Evolutionary conservation across 2,329 filamentous ascomycete species (phyloP), one percentile per base, ranked within the genome.

Genomic region (Ciborinia camelliae): DNA sequence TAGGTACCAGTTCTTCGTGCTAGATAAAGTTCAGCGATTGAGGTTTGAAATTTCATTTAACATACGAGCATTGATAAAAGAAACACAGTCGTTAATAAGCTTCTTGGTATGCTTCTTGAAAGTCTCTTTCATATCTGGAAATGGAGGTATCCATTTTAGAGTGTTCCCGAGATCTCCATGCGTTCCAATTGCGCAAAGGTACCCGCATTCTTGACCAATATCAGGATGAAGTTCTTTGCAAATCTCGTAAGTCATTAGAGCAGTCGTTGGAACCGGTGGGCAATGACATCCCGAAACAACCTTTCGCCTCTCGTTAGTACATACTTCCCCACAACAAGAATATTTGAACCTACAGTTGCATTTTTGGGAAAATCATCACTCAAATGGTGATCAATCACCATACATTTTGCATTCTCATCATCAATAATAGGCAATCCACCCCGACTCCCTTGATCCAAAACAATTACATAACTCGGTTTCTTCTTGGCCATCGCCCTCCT

Each of bases 371-470:
- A 89, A 51, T 85, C 82, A 10, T 81, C 78, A 4, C 66, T 84
- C 3, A 73, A 79, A 71, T 90, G 88, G 66, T 90, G 87, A 70
- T 90, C 87, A 65, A 90, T 86, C 15, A 90, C 76, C 4, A 90
- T 75, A 2, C 80, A 81, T 58, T 78, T 81, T 14, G 71, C 68
- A 57, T 84, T 80, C 0, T 78, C 73, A 1, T 70, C 68, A 43
- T 84, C 79, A 28, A 86, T 79, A 14, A 90, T 74, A 1, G 85
- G 81, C 5, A 81, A 80, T 0, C 80, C 81, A 51, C 77, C 78
- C 20, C 83, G 79, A 48, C 86, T 87, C 18, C 87, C 87, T 73
- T 90, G 87, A 68, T 89, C 87, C 4, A 90, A 78, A 1, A 89
- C 80, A 72, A 90, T 86, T 62, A 90, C 79, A 70, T 82, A 89